Evolutionary conservation across 2,329 filamentous ascomycete species (phyloP).

Genomic region (Graphilbum ipis-grandicollis): DNA sequence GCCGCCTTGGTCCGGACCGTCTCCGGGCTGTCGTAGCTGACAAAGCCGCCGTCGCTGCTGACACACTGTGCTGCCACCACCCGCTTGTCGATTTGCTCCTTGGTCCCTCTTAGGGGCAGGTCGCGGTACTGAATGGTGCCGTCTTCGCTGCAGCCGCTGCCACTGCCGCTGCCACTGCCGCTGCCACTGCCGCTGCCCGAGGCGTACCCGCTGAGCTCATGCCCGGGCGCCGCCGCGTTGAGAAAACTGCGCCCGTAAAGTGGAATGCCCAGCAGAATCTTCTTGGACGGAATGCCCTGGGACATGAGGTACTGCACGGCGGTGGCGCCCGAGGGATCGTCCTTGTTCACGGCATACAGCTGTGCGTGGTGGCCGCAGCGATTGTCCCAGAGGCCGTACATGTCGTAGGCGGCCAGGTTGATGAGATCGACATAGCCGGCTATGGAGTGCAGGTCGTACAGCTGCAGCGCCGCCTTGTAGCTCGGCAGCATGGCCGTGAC

Average conservation of each 20-base stretch:
- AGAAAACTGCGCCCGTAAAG: conserved; percentile 62
- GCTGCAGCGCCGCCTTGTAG: conserved; percentile 43
- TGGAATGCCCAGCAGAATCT: conserved; percentile 61
- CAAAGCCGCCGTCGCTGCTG: conserved; percentile 58
- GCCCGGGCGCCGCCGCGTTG: conserved; percentile 44
- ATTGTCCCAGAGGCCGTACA: conserved; percentile 52
- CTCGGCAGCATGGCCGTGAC: conserved; percentile 59
- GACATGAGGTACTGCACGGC: conserved; percentile 48
- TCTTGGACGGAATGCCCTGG: conserved; percentile 49
- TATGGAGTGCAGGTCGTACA: conserved; percentile 48
- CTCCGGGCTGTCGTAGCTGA: conserved; percentile 63
- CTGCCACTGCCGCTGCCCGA: no score
- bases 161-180: no score
- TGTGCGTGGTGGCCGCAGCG: conserved; percentile 61
- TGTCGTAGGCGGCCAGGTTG: conserved; percentile 71
- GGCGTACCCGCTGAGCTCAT: no score
- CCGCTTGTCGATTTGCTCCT: conserved; percentile 50
- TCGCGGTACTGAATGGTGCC: conserved; percentile 60
- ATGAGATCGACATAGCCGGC: conserved; percentile 54
- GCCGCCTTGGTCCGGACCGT: conserved; percentile 60
- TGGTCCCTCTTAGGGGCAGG: conserved; percentile 42
- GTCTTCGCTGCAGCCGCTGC: conserved; percentile 39
- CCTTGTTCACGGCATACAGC: conserved; percentile 44
- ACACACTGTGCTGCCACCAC: conserved; percentile 54
- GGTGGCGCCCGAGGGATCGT: conserved; percentile 47